Evolutionary conservation across 345 rosid species (phyloP).

Genomic region (Geranium rotundifolium): DNA sequence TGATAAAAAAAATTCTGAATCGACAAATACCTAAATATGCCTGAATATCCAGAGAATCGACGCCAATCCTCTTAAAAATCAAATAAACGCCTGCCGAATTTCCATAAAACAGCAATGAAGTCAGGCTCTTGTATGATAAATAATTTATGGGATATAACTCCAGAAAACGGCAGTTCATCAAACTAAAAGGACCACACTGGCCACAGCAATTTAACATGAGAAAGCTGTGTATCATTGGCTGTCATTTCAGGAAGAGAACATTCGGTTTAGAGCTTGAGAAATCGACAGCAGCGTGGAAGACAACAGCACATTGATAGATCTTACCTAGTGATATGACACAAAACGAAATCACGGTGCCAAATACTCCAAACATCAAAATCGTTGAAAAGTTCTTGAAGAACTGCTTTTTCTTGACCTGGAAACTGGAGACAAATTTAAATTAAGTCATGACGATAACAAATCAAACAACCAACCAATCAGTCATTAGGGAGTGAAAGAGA

Average conservation of each 20-base stretch:
- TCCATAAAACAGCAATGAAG: not conserved
- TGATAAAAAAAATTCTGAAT: not conserved
- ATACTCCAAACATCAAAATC: conserved; percentile 52
- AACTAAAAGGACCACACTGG: not conserved
- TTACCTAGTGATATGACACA: conserved; percentile 53
- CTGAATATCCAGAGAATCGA: conserved; percentile 23
- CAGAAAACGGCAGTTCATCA: no score
- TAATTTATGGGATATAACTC: no score
- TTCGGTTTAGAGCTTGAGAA: no score
- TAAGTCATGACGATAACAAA: not conserved
- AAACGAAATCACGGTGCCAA: conserved; percentile 62
- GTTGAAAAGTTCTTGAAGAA: conserved; percentile 63
- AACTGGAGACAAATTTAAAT: conserved; percentile 29
- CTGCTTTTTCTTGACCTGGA: conserved; percentile 73
- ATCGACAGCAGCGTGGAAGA: not conserved
- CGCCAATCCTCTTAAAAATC: conserved; percentile 33
- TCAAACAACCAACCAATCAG: not conserved
- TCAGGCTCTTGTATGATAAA: not conserved
- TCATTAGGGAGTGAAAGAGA: no score
- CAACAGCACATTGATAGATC: conserved; percentile 2
- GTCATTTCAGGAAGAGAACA: no score
- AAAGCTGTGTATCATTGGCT: not conserved
- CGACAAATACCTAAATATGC: conserved; percentile 35
- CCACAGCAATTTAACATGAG: not conserved
- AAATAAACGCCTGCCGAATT: conserved; percentile 28